Conservation (phyloP, 2,329 filamentous ascomycete species). For the Ceratocystis destructans region DNA sequence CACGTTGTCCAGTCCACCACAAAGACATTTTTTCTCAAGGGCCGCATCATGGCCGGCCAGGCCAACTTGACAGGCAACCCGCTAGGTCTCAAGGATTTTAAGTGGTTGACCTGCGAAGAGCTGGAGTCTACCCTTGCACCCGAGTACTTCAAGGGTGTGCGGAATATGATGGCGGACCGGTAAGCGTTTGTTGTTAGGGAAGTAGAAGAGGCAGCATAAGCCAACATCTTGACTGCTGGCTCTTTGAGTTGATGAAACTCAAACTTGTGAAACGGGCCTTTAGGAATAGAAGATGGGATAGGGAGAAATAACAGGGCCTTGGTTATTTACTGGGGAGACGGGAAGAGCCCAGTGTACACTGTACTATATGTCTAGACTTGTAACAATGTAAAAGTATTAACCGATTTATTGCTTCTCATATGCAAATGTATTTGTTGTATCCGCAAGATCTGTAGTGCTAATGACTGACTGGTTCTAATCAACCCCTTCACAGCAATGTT, state of each 20-base stretch:
- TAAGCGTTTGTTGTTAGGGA: slow-evolving; percentile 29
- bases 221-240: no score
- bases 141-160: slow-evolving; percentile 60
- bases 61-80: slow-evolving; percentile 60
- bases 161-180: slow-evolving; percentile 71
- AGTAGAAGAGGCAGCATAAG: not conserved
- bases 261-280: not conserved
- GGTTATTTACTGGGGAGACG: not conserved
- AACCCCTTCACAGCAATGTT: no score
- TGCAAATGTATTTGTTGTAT: not conserved
- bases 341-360: slow-evolving; percentile 10
- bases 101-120: slow-evolving; percentile 88
- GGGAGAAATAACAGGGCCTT: not conserved
- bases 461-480: not conserved
- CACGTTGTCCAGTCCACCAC: slow-evolving; percentile 56
- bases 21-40: slow-evolving; percentile 95
- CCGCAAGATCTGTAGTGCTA: not conserved
- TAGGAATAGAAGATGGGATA: slow-evolving; percentile 13
- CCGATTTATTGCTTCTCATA: not conserved
- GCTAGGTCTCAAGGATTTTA: slow-evolving; percentile 66
- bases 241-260: not conserved
- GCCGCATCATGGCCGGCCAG: slow-evolving; percentile 93
- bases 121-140: slow-evolving; percentile 50
- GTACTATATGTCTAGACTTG: slow-evolving; percentile 17
- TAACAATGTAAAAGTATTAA: slow-evolving; percentile 17